Evolutionary conservation across 192 early-diverging fungal species (phyloP), one percentile per base, ranked within the genome.

Genomic region (Gonapodya prolifera): DNA sequence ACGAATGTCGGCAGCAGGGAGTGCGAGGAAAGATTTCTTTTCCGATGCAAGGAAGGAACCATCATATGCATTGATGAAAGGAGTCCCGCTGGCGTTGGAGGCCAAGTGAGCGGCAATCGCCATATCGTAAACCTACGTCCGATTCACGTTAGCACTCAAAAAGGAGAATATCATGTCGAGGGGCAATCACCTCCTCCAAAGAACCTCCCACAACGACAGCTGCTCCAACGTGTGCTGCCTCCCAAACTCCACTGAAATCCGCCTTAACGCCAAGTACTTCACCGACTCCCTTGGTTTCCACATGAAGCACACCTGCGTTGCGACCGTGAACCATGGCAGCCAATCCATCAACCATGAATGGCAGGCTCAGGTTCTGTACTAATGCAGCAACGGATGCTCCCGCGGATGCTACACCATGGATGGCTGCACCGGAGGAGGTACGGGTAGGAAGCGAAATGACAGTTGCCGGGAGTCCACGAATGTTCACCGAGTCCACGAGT

Each of bases 91-190:
- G 29, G 1, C 16, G 28, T 31, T 30, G 29, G 96, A 81, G n/a
- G 93, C 84, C 29, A 95, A 84, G 80, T 97, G 94, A 33, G 95
- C 91, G 77, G 94, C 84, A 23, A 96, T 70, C 17, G 94, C 91
- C 70, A 97, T 80, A 77, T 98, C 95, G 78, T 97, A 92, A 8
- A 94, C 91, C 81, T 97, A 94, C 8, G 45, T 81, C n/a, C n/a
- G n/a, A n/a, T n/a, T n/a, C n/a, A n/a, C n/a, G n/a, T n/a, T n/a
- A n/a, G n/a, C n/a, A n/a, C n/a, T n/a, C n/a, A n/a, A n/a, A n/a
- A n/a, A n/a, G n/a, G n/a, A n/a, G n/a, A n/a, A n/a, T n/a, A n/a
- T n/a, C n/a, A n/a, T n/a, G n/a, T n/a, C n/a, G n/a, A n/a, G n/a
- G n/a, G n/a, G n/a, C 8, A 61, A 8, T 8, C 45, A 61, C 45